phyloP scores from a whole-genome alignment of 352 stramenopile genomes.

The Pythium chondricola region DNA sequence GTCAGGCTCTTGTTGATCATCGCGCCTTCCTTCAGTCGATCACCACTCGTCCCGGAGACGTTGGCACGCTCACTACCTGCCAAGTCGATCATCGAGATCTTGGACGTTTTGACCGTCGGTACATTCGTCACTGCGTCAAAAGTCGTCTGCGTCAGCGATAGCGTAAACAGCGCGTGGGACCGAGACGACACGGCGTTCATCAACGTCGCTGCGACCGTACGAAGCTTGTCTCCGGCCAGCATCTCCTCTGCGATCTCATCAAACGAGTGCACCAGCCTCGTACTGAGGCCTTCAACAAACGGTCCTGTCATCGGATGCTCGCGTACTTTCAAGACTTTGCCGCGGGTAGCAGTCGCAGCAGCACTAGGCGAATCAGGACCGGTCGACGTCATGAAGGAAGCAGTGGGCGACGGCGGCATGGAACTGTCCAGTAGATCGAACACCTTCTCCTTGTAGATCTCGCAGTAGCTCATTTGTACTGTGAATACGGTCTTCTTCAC shows the following conservation, averaged over 20 bases:
- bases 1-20: constrained; percentile 93
- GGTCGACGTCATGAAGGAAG: constrained; percentile 13
- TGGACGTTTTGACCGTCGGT: constrained; percentile 72
- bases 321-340: constrained; percentile 54
- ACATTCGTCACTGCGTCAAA: constrained; percentile 54
- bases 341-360: background rate
- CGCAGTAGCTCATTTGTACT: constrained; percentile 66
- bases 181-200: constrained; percentile 96
- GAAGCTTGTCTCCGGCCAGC: constrained; percentile 90
- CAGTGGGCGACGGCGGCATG: constrained; percentile 2
- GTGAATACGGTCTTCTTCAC: constrained; percentile 11
- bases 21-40: constrained; percentile 86
- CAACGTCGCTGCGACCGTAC: constrained; percentile 91
- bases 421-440: constrained; percentile 65
- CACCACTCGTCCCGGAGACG: constrained; percentile 72
- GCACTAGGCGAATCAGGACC: background rate
- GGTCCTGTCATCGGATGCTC: constrained; percentile 80
- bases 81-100: constrained; percentile 84
- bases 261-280: constrained; percentile 63
- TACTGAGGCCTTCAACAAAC: constrained; percentile 79
- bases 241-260: constrained; percentile 76
- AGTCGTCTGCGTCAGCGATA: constrained; percentile 85
- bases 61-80: constrained; percentile 79
- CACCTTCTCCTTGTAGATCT: constrained; percentile 88
- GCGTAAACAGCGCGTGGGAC: constrained; percentile 96